Percentiles rank a stretch among this genome's conserved stretches.
Evolutionary conservation across 2,329 filamentous ascomycete species (phyloP).

Genomic region (Lecanicillium sp.): DNA sequence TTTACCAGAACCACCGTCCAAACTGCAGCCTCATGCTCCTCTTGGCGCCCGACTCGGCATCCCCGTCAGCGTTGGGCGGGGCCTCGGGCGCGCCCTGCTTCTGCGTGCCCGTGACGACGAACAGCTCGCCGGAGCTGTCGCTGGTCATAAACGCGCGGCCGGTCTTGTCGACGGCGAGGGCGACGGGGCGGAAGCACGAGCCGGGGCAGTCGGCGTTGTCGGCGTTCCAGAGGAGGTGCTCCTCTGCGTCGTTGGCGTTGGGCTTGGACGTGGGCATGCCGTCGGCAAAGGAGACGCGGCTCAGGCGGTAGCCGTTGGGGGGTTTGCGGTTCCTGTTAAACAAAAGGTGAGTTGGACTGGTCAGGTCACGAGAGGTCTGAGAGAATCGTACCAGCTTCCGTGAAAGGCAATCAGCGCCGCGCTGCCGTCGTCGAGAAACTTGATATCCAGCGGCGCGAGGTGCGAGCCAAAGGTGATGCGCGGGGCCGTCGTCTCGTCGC

Average conservation of each 20-base stretch:
- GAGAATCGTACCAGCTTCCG: slow-evolving; percentile 42
- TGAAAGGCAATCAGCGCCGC: slow-evolving; percentile 56
- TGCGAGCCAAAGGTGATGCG: slow-evolving; percentile 34
- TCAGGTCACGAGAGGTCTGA: no score
- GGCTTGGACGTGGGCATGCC: slow-evolving; percentile 24
- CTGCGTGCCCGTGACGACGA: slow-evolving; percentile 26
- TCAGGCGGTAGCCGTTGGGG: slow-evolving; percentile 30
- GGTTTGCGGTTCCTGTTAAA: slow-evolving; percentile 25
- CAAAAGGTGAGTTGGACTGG: background rate
- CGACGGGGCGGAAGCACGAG: slow-evolving; percentile 45
- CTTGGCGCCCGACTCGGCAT: slow-evolving; percentile 2
- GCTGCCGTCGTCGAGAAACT: slow-evolving; percentile 47
- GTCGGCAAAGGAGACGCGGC: slow-evolving; percentile 25
- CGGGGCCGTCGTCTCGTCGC: slow-evolving; percentile 13
- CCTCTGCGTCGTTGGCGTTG: slow-evolving; percentile 32
- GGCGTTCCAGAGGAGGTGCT: slow-evolving; percentile 41
- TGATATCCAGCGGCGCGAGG: slow-evolving; percentile 57
- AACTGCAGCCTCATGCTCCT: slow-evolving; percentile 2
- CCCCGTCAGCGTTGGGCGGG: background rate
- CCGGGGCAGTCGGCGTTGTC: slow-evolving; percentile 36
- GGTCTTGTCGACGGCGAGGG: slow-evolving; percentile 29
- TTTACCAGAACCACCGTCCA: background rate
- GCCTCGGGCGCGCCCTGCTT: background rate
- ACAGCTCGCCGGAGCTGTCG: slow-evolving; percentile 49
- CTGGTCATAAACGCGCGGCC: slow-evolving; percentile 45